Evolutionary conservation across 345 rosid species (phyloP).

Genomic region (Clarkia xantiana): DNA sequence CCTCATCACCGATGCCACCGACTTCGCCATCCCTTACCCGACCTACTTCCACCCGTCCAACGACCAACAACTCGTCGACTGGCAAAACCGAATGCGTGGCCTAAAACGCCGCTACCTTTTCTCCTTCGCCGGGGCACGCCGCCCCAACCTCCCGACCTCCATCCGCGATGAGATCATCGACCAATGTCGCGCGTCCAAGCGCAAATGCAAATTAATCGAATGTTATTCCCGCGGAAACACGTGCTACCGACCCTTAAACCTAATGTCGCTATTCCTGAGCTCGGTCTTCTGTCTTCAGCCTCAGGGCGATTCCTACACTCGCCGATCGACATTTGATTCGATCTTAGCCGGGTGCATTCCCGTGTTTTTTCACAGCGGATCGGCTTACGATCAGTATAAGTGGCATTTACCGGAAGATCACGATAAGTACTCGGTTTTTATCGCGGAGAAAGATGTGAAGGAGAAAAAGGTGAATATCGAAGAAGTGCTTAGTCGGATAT

Average conservation of each 20-base stretch:
- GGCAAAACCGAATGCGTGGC: conserved; percentile 51
- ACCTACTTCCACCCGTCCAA: conserved; percentile 66
- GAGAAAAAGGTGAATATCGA: conserved; percentile 40
- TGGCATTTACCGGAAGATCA: conserved; percentile 73
- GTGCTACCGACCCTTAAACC: conserved; percentile 29
- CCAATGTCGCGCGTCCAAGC: conserved; percentile 46
- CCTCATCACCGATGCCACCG: conserved; percentile 47
- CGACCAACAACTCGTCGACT: conserved; percentile 28
- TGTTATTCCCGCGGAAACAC: conserved; percentile 24
- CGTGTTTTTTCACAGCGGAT: conserved; percentile 79
- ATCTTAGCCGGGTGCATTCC: conserved; percentile 79
- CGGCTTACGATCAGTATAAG: conserved; percentile 62
- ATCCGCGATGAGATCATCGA: conserved; percentile 45
- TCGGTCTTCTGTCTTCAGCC: conserved; percentile 72
- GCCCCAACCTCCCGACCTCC: conserved; percentile 36
- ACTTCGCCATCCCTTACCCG: conserved; percentile 70
- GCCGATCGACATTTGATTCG: conserved; percentile 71
- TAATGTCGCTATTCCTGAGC: conserved; percentile 44
- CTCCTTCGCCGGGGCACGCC: conserved; percentile 51
- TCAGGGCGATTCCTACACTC: conserved; percentile 66
- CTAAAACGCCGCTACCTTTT: conserved; percentile 33
- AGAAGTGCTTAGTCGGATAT: conserved; percentile 26
- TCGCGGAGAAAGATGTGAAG: conserved; percentile 32
- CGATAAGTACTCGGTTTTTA: conserved; percentile 42
- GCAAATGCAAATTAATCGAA: conserved; percentile 43